Evolutionary conservation across 2,329 filamentous ascomycete genomes (phyloP).

Genomic region (Colletotrichum sp.): DNA sequence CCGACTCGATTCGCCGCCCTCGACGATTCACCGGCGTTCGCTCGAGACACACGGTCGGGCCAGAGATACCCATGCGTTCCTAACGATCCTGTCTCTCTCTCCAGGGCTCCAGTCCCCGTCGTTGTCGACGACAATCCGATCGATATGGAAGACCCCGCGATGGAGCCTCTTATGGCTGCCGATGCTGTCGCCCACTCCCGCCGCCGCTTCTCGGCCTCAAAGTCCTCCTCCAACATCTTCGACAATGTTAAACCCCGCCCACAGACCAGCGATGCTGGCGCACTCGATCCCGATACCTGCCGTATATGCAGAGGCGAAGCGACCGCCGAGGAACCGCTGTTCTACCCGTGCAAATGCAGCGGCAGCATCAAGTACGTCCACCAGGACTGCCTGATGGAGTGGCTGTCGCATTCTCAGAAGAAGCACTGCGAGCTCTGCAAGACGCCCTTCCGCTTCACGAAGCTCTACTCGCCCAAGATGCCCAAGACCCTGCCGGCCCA

Average conservation of each 20-base stretch:
- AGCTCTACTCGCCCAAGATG: conserved; percentile 95
- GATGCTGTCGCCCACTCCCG: conserved; percentile 32
- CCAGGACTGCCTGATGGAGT: conserved; percentile 98
- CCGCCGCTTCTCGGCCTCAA: conserved; percentile 24
- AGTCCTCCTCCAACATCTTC: background rate
- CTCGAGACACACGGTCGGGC: background rate
- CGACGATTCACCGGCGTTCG: background rate
- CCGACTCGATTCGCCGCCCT: background rate
- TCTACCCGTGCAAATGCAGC: conserved; percentile 98
- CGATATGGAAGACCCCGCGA: conserved; percentile 27
- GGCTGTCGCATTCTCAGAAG: conserved; percentile 98
- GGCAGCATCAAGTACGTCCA: conserved; percentile 99
- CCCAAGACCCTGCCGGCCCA: conserved; percentile 80
- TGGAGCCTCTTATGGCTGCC: conserved; percentile 27
- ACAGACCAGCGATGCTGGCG: conserved; percentile 15
- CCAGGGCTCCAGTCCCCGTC: conserved; percentile 9
- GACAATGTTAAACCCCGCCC: conserved; percentile 5
- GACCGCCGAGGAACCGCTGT: conserved; percentile 82
- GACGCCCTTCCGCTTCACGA: conserved; percentile 96
- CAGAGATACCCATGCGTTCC: conserved; percentile 18
- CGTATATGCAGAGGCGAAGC: conserved; percentile 95
- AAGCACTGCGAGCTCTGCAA: conserved; percentile 99
- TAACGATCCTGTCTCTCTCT: background rate
- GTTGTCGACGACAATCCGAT: background rate
- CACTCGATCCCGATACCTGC: conserved; percentile 77